Evolutionary conservation across 1,139 yeast species (phyloP).

Genomic region (Williopsis jadinii): DNA sequence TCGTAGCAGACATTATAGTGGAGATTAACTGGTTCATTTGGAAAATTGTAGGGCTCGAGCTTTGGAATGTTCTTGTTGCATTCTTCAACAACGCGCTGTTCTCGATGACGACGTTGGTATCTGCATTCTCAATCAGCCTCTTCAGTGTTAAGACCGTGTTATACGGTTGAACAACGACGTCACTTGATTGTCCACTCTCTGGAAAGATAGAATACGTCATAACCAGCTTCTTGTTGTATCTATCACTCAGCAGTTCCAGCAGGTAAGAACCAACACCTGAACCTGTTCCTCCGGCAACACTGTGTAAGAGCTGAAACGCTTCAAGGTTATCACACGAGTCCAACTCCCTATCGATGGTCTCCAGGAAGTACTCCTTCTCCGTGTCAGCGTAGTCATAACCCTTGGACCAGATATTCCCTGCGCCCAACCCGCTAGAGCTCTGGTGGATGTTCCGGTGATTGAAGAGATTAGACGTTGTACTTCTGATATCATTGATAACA

Average conservation of each 20-base stretch:
- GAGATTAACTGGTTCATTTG: slow-evolving; percentile 85
- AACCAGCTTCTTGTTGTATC: slow-evolving; percentile 74
- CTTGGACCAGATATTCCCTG: slow-evolving; percentile 93
- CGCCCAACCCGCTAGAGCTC: slow-evolving; percentile 79
- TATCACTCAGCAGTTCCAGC: slow-evolving; percentile 71
- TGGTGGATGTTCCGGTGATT: slow-evolving; percentile 80
- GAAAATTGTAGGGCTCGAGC: slow-evolving; percentile 35
- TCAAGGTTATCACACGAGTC: slow-evolving; percentile 88
- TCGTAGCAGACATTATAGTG: slow-evolving; percentile 74
- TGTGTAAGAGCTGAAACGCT: slow-evolving; percentile 85
- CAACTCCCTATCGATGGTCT: slow-evolving; percentile 82
- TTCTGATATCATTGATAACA: slow-evolving; percentile 62
- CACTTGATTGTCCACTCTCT: slow-evolving; percentile 68
- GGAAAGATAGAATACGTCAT: slow-evolving; percentile 90
- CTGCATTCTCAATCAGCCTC: slow-evolving; percentile 77
- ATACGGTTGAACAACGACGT: slow-evolving; percentile 96
- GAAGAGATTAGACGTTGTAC: slow-evolving; percentile 57
- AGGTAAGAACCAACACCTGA: slow-evolving; percentile 87
- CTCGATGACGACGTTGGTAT: slow-evolving; percentile 82
- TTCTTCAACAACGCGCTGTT: slow-evolving; percentile 68
- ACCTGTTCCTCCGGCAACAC: slow-evolving; percentile 99
- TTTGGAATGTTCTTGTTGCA: slow-evolving; percentile 22
- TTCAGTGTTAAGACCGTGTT: slow-evolving; percentile 78
- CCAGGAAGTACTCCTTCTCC: slow-evolving; percentile 65
- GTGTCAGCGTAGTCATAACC: slow-evolving; percentile 76